These are phyloP conservation scores for Karstenula rhodostoma DNA, from an alignment of 2,329 filamentous ascomycete genomes.

Conservation along the genomic window DNA sequence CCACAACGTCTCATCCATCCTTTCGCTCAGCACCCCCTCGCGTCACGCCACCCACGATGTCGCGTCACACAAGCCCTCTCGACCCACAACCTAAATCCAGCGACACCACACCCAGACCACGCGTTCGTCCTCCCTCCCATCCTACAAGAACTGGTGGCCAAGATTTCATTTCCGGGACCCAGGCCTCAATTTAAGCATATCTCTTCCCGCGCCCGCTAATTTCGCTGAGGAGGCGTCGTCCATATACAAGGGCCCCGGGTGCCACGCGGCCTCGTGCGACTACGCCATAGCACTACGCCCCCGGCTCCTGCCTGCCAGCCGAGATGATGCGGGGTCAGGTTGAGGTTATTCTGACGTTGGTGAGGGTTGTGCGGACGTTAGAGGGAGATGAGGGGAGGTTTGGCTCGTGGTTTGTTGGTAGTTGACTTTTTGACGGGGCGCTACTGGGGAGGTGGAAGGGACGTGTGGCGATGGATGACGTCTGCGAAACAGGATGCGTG, in stretches of 20 bases:
- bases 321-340: constrained; percentile 12
- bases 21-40: background rate
- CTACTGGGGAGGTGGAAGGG: background rate
- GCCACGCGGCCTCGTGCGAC: background rate
- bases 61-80: background rate
- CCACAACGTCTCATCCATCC: too few species aligned
- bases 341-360: constrained; percentile 15
- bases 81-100: background rate
- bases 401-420: too few species aligned
- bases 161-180: too few species aligned
- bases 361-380: background rate
- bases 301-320: background rate
- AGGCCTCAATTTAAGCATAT: background rate
- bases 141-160: background rate
- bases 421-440: background rate
- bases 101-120: background rate
- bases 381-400: background rate
- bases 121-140: background rate
- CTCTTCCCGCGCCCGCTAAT: background rate
- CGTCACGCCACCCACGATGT: background rate
- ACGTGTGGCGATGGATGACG: background rate
- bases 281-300: too few species aligned
- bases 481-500: background rate
- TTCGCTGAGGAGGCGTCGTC: too few species aligned
- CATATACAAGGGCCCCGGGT: constrained; percentile 3